Evolutionary conservation across 139 green algal species (phyloP), one percentile per base, ranked within the genome.

Genomic region (Chlorokybus atmophyticus): DNA sequence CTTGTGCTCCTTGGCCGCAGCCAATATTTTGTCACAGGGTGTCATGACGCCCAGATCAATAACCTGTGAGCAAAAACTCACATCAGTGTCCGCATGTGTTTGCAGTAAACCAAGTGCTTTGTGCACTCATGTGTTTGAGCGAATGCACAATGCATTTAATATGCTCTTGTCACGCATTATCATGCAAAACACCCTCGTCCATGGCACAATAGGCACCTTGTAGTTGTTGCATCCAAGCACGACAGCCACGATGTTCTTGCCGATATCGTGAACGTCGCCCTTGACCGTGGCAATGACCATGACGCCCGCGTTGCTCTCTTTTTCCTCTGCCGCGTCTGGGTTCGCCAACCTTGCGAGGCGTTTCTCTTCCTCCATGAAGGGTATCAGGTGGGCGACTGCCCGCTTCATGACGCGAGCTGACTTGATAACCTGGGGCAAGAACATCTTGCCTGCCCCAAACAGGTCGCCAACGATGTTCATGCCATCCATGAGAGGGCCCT

Each of bases 171-270:
- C n/a, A n/a, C n/a, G n/a, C 52, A 40, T 57, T 26, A 39, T 55
- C 6, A 7, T 30, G 23, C 24, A 23, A 27, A n/a, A n/a, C n/a
- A n/a, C n/a, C n/a, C n/a, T n/a, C n/a, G n/a, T n/a, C n/a, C n/a
- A n/a, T n/a, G n/a, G n/a, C n/a, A n/a, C n/a, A n/a, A n/a, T n/a
- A n/a, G n/a, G n/a, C 21, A 94, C 87, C 81, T 94, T 97, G 83
- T 94, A 98, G 78, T 98, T 98, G 81, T 98, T 98, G 86, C 90
- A 98, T 28, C 90, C 90, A 55, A 98, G 72, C 60, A 98, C 90
- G 5, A 98, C 90, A 2, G 78, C 63, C 35, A 98, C 90, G 42
- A 98, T 98, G 82, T 98, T 98, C 76, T 98, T 98, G 62, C 90
- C 90, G 28, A 98, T 98, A 76, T 98, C 90, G 55, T 98, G 90